A percentile compares a stretch with the other conserved stretches of the same genome.
Conservation (phyloP, 306 rosid genomes). For the Malus asiatica region DNA sequence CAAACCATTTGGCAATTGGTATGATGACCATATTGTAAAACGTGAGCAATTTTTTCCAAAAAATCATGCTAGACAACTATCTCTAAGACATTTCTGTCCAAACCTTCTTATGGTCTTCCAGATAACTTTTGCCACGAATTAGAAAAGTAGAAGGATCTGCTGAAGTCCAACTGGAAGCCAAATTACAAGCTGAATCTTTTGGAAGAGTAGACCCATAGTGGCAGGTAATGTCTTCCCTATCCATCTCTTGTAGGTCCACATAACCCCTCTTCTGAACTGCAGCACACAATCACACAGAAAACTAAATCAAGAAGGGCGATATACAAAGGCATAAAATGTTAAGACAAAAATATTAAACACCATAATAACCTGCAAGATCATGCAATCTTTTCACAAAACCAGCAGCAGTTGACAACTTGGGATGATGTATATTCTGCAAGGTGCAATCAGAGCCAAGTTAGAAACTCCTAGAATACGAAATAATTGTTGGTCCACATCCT, state of each 20-base stretch:
- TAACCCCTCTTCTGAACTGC: conserved; percentile 82
- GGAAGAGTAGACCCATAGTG: conserved; percentile 63
- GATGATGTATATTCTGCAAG: conserved; percentile 35
- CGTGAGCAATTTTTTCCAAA: too few relatives aligned
- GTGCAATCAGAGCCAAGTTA: neutral
- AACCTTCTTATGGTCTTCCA: conserved; percentile 63
- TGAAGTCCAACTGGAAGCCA: conserved; percentile 63
- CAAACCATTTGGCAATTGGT: neutral
- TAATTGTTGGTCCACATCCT: neutral
- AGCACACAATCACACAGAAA: neutral
- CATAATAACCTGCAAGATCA: conserved; percentile 58
- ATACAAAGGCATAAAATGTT: neutral
- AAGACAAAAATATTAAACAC: neutral
- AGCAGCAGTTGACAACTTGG: conserved; percentile 53
- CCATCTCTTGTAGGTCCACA: conserved; percentile 55
- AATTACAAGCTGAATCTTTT: conserved; percentile 45
- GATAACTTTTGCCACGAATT: conserved; percentile 65
- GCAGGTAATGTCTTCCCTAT: conserved; percentile 39
- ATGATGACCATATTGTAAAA: neutral
- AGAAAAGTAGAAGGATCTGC: conserved; percentile 79
- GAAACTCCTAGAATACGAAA: neutral
- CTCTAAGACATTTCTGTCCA: neutral
- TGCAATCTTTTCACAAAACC: conserved; percentile 74
- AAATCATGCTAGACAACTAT: neutral
- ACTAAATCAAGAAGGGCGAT: neutral